Evolutionary conservation across 2,329 filamentous ascomycete genomes (phyloP).

Genomic region (Alternaria novae-zelandiae): DNA sequence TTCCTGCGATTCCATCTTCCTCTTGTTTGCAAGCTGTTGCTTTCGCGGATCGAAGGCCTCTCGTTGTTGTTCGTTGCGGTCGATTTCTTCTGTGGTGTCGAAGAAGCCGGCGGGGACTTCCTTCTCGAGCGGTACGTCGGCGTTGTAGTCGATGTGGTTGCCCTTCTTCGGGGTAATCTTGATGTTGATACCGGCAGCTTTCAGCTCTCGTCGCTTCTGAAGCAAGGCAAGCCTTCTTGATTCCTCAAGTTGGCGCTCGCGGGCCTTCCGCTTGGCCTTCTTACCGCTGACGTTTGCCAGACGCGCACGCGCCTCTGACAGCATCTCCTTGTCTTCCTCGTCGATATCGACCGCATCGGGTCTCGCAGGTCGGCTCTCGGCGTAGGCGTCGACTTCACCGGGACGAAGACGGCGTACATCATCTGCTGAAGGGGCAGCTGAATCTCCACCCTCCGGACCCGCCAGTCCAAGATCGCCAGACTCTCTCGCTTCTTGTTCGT

Average conservation of each 20-base stretch:
- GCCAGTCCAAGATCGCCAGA: conserved; percentile 79
- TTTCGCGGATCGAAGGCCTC: conserved; percentile 91
- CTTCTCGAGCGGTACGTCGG: conserved; percentile 97
- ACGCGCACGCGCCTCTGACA: conserved; percentile 94
- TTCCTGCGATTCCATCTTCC: conserved; percentile 90
- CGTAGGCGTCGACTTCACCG: conserved; percentile 95
- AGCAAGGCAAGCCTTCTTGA: conserved; percentile 86
- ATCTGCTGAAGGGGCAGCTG: conserved; percentile 86
- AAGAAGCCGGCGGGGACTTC: conserved; percentile 88
- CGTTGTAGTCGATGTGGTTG: conserved; percentile 99
- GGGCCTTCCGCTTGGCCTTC: conserved; percentile 96
- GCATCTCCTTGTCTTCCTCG: conserved; percentile 99
- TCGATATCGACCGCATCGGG: conserved; percentile 98
- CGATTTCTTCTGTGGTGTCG: conserved; percentile 84
- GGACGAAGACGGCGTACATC: conserved; percentile 88
- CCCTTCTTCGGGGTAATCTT: conserved; percentile 90
- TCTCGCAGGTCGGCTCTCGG: conserved; percentile 92
- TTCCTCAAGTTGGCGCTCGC: conserved; percentile 94
- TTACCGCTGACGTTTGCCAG: conserved; percentile 98
- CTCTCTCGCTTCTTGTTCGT: conserved; percentile 92
- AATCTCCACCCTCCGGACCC: conserved; percentile 85
- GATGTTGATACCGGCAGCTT: conserved; percentile 97
- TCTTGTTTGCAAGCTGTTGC: conserved; percentile 87
- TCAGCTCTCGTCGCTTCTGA: conserved; percentile 94
- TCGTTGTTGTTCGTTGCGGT: conserved; percentile 81